Conservation (phyloP, 164 flowering plant species). For the Santalum album region DNA sequence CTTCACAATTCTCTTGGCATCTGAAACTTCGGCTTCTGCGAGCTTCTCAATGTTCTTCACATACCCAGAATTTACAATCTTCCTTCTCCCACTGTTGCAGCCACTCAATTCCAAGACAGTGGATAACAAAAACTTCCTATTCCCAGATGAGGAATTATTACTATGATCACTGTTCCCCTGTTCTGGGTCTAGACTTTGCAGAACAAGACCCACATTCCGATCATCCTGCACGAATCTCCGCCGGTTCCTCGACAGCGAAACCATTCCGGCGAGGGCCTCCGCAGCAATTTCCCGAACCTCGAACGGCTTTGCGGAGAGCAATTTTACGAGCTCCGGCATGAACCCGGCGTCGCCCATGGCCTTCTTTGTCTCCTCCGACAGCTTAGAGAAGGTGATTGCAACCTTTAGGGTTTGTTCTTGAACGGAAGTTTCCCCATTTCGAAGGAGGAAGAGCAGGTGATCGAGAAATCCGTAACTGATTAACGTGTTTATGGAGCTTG, state of each 20-base stretch:
- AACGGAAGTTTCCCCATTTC: constrained; percentile 44
- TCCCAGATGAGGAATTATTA: too few species aligned
- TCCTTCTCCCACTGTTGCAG: constrained; percentile 57
- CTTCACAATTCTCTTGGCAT: constrained; percentile 61
- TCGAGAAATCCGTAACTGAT: constrained; percentile 45
- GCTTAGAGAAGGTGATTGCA: constrained; percentile 36
- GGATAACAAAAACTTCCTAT: constrained; percentile 50
- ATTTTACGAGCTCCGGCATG: constrained; percentile 57
- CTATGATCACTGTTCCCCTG: constrained; percentile 35
- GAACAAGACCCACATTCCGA: constrained; percentile 30
- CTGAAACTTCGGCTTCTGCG: constrained; percentile 60
- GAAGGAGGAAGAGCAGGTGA: constrained; percentile 40
- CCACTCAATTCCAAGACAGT: constrained; percentile 46
- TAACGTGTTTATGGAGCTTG: constrained; percentile 21
- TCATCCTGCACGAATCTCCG: constrained; percentile 58
- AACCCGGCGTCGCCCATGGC: constrained; percentile 77
- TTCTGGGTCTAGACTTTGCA: constrained; percentile 53
- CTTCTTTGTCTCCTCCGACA: constrained; percentile 64
- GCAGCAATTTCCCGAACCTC: constrained; percentile 76
- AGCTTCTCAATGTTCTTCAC: constrained; percentile 66
- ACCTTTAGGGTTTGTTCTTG: constrained; percentile 69
- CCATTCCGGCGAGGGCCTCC: constrained; percentile 50
- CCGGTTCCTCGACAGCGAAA: constrained; percentile 49
- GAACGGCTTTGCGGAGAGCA: constrained; percentile 60
- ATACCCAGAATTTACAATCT: constrained; percentile 55